Evolutionary conservation across 257 asterid species (phyloP).

Genomic region (Thymus mandschuricus): DNA sequence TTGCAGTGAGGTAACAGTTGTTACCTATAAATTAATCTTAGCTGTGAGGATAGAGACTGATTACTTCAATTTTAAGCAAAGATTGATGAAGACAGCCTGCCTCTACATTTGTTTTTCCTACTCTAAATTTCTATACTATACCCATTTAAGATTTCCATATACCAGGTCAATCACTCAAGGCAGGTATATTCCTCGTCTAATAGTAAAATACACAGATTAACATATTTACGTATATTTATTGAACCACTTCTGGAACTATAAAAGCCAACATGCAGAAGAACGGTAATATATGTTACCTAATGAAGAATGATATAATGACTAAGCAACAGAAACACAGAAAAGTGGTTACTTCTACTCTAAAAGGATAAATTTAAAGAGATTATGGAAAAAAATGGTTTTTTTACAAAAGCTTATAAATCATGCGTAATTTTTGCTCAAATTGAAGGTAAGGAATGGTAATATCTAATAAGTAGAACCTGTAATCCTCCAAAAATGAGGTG

Average conservation of each 20-base stretch:
- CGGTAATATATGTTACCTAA: neutral
- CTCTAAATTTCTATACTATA: too few relatives aligned
- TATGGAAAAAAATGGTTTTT: neutral
- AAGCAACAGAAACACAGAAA: neutral
- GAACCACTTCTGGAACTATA: neutral
- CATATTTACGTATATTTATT: neutral
- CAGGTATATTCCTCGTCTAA: neutral
- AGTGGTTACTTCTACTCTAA: neutral
- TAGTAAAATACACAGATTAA: neutral
- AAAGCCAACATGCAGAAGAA: neutral
- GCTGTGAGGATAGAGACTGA: too few relatives aligned
- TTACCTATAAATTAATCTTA: too few relatives aligned
- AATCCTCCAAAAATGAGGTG: slow-evolving; percentile 87
- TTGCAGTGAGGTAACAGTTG: too few relatives aligned
- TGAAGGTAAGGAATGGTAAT: slow-evolving; percentile 24
- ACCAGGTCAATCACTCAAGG: neutral
- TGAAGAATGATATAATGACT: neutral
- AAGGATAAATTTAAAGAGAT: neutral
- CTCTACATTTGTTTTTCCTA: too few relatives aligned
- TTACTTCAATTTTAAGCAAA: too few relatives aligned
- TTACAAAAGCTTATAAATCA: slow-evolving; percentile 6
- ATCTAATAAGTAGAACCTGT: slow-evolving; percentile 56
- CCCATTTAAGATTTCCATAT: neutral
- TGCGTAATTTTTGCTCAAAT: slow-evolving; percentile 2
- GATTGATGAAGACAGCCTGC: too few relatives aligned